Evolutionary conservation across 495 filamentous ascomycete genomes (phyloP).

Genomic region (Aspergillus nanangensis): DNA sequence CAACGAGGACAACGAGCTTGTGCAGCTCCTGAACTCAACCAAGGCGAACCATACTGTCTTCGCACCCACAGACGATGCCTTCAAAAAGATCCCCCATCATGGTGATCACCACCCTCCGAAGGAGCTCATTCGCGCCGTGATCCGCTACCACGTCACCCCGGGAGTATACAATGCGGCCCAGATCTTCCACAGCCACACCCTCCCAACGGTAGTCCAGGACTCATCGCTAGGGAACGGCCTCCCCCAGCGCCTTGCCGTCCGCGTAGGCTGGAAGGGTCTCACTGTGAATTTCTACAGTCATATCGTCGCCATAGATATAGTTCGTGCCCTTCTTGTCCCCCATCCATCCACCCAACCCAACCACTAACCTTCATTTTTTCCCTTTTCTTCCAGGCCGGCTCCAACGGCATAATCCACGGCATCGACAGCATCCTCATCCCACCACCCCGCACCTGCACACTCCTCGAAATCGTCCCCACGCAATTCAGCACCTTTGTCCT

Average conservation of each 20-base stretch:
- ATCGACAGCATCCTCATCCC: conserved; percentile 69
- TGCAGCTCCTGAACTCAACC: conserved; percentile 65
- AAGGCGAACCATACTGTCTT: conserved; percentile 72
- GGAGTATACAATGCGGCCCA: conserved; percentile 56
- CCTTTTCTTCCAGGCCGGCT: conserved; percentile 37
- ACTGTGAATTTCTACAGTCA: conserved; percentile 70
- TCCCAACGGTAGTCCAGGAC: conserved; percentile 61
- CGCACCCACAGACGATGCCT: conserved; percentile 70
- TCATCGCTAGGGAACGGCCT: conserved; percentile 48
- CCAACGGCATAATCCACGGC: conserved; percentile 79
- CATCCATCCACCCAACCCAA: neutral
- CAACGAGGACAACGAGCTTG: conserved; percentile 63
- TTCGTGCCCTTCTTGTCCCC: conserved; percentile 29
- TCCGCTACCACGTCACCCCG: conserved; percentile 67
- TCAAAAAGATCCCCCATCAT: conserved; percentile 55
- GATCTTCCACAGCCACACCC: conserved; percentile 58
- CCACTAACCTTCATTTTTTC: neutral
- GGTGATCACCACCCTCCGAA: conserved; percentile 38
- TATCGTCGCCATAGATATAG: conserved; percentile 61
- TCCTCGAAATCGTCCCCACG: conserved; percentile 63
- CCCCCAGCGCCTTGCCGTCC: conserved; percentile 65
- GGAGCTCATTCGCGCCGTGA: conserved; percentile 58
- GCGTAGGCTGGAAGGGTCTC: conserved; percentile 51
- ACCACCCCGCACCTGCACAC: conserved; percentile 54
- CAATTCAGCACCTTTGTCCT: conserved; percentile 74